Percentiles rank a stretch among this genome's conserved stretches.
Evolutionary conservation across 1,284 basidiomycete genomes (phyloP).

Genomic region (Melampsora abietis-canadensis): DNA sequence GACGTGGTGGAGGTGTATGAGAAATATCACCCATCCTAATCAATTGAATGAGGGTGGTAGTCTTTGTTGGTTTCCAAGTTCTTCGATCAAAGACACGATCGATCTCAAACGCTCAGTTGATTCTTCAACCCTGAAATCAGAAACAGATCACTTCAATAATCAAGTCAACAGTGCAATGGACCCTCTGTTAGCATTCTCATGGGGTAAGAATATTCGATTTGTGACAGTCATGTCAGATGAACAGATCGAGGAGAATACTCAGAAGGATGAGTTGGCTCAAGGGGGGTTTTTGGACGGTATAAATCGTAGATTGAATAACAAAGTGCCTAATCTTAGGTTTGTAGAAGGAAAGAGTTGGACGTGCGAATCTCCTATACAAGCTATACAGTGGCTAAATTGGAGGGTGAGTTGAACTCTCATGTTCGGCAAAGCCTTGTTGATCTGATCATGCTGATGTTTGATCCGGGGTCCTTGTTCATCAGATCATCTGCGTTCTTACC

Average conservation of each 20-base stretch:
- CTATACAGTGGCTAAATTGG: conserved; percentile 58
- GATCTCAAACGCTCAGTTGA: not conserved
- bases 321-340: conserved; percentile 46
- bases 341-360: conserved; percentile 53
- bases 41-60: conserved; percentile 22
- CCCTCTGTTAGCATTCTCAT: conserved; percentile 34
- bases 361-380: conserved; percentile 53
- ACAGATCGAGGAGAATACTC: not conserved
- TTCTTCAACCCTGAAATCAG: not conserved
- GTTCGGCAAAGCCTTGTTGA: not conserved
- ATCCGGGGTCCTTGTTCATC: not conserved
- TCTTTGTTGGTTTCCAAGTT: conserved; percentile 40
- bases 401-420: conserved; percentile 30
- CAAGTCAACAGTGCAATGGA: conserved; percentile 18
- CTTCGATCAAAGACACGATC: conserved; percentile 19
- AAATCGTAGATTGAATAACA: conserved; percentile 46
- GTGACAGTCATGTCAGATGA: conserved; percentile 29
- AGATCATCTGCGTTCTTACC: conserved; percentile 40
- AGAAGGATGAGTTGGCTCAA: conserved; percentile 9
- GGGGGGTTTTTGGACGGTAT: conserved; percentile 37
- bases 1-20: conserved; percentile 78
- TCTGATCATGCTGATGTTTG: not conserved
- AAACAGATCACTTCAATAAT: not conserved
- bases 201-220: conserved; percentile 36
- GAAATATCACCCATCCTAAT: conserved; percentile 15